These are phyloP conservation scores for Bertia moriformis DNA, from an alignment of 2,329 filamentous ascomycete genomes.

Conservation along the genomic window DNA sequence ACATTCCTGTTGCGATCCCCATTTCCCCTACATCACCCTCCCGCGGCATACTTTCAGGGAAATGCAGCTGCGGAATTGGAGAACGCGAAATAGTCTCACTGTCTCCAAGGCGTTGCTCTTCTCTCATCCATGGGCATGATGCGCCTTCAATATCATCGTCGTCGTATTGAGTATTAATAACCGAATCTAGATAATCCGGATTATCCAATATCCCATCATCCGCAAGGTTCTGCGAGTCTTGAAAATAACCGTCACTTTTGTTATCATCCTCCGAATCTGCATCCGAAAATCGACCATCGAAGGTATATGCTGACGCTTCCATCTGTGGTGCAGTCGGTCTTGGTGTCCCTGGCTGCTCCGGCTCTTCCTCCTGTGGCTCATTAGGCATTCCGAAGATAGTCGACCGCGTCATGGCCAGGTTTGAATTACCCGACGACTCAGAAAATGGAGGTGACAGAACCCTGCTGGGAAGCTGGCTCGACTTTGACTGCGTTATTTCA, in stretches of 20 bases:
- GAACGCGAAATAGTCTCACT: not conserved
- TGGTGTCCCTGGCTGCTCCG: constrained; percentile 2
- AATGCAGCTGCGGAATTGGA: not conserved
- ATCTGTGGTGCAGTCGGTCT: too few relatives aligned
- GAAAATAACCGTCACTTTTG: constrained; percentile 9
- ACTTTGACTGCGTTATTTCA: constrained; percentile 15
- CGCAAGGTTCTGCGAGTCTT: constrained; percentile 11
- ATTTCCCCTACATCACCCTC: too few relatives aligned
- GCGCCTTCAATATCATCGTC: constrained; percentile 14
- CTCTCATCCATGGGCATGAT: too few relatives aligned
- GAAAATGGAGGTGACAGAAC: constrained; percentile 10
- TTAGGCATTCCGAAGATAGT: constrained; percentile 17
- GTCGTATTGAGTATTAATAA: constrained; percentile 15
- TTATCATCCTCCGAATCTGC: constrained; percentile 19
- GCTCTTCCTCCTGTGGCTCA: not conserved
- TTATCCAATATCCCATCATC: constrained; percentile 17
- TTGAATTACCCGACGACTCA: constrained; percentile 9
- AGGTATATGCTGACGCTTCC: constrained; percentile 15
- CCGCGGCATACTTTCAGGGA: not conserved
- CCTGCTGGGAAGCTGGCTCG: constrained; percentile 12
- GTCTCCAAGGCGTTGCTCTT: constrained; percentile 2
- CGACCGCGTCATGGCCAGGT: constrained; percentile 17
- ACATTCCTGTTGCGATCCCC: not conserved
- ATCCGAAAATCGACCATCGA: constrained; percentile 23
- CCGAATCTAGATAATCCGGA: constrained; percentile 19